A percentile compares a stretch with the other conserved stretches of the same genome.
phyloP scores from a whole-genome alignment of 306 rosid genomes.

The Dalbergia oliveri region DNA sequence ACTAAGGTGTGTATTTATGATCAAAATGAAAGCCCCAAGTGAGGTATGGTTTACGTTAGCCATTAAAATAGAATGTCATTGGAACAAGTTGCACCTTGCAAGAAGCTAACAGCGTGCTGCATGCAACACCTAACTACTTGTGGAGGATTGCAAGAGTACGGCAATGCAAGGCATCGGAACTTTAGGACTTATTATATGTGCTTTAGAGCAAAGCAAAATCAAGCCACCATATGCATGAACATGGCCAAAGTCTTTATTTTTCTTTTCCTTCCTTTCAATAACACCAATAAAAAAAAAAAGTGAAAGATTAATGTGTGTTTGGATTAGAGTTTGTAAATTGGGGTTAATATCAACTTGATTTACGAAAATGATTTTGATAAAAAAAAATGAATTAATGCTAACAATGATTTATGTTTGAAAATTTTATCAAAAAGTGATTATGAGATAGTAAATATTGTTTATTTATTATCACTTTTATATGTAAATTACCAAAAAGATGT shows the following conservation, averaged over 20 bases:
- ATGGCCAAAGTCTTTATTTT: slow-evolving; percentile 1
- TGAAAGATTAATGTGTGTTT: too few relatives aligned
- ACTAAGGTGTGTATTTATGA: not conserved
- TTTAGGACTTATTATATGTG: slow-evolving; percentile 6
- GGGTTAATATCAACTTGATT: too few relatives aligned
- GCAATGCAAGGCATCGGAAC: slow-evolving; percentile 1
- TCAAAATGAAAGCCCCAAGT: not conserved
- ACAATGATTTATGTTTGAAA: too few relatives aligned
- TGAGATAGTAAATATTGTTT: too few relatives aligned
- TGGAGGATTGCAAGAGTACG: slow-evolving; percentile 32
- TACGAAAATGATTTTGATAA: too few relatives aligned
- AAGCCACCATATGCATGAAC: slow-evolving; percentile 29
- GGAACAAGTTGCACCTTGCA: slow-evolving; percentile 20
- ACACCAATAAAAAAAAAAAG: not conserved
- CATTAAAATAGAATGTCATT: slow-evolving; percentile 7
- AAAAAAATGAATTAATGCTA: too few relatives aligned
- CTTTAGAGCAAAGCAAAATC: not conserved
- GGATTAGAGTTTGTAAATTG: too few relatives aligned
- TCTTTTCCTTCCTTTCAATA: slow-evolving; percentile 8
- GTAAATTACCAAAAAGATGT: too few relatives aligned
- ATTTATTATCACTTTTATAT: too few relatives aligned
- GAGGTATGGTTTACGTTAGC: slow-evolving; percentile 43
- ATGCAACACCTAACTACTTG: slow-evolving; percentile 48
- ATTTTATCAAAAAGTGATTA: too few relatives aligned
- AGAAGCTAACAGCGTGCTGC: slow-evolving; percentile 44